Conservation (phyloP, 352 stramenopile species). For the Phytophthora gonapodyides region DNA sequence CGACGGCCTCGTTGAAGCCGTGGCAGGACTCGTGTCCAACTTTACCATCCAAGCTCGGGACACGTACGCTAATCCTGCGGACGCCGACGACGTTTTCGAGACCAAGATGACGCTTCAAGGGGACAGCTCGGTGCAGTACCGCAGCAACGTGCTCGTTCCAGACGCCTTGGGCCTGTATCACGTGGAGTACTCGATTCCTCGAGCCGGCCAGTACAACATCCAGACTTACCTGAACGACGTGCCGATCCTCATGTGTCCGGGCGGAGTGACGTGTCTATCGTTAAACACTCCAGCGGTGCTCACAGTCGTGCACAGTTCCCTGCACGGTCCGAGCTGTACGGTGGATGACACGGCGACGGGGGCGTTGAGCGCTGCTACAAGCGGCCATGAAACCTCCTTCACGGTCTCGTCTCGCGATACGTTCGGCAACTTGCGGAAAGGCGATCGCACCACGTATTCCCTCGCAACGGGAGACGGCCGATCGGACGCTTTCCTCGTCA, state of each 20-base stretch:
- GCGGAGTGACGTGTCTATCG: slow-evolving; percentile 45
- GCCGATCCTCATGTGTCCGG: slow-evolving; percentile 91
- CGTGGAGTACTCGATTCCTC: slow-evolving; percentile 94
- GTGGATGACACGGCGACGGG: slow-evolving; percentile 72
- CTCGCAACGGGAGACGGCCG: slow-evolving; percentile 76
- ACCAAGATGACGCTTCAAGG: slow-evolving; percentile 81
- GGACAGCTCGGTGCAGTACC: slow-evolving; percentile 74
- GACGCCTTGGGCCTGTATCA: slow-evolving; percentile 84
- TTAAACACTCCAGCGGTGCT: slow-evolving; percentile 66
- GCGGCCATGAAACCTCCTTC: slow-evolving; percentile 88
- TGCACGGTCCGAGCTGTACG: slow-evolving; percentile 90
- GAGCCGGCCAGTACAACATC: slow-evolving; percentile 87
- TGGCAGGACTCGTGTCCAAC: slow-evolving; percentile 91
- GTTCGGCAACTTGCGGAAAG: slow-evolving; percentile 93
- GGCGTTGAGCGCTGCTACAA: slow-evolving; percentile 79
- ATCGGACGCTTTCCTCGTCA: slow-evolving; percentile 93
- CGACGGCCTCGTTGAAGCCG: slow-evolving; percentile 90
- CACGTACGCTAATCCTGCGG: slow-evolving; percentile 89
- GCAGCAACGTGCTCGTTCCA: slow-evolving; percentile 68
- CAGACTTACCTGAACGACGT: slow-evolving; percentile 82
- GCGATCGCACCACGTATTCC: slow-evolving; percentile 71
- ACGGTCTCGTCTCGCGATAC: slow-evolving; percentile 88
- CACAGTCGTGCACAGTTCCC: slow-evolving; percentile 87
- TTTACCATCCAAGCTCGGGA: slow-evolving; percentile 97
- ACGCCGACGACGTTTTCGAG: slow-evolving; percentile 57